Base-by-base conservation (phyloP, 352 stramenopile species). In the Thraustochytrium aureum region DNA sequence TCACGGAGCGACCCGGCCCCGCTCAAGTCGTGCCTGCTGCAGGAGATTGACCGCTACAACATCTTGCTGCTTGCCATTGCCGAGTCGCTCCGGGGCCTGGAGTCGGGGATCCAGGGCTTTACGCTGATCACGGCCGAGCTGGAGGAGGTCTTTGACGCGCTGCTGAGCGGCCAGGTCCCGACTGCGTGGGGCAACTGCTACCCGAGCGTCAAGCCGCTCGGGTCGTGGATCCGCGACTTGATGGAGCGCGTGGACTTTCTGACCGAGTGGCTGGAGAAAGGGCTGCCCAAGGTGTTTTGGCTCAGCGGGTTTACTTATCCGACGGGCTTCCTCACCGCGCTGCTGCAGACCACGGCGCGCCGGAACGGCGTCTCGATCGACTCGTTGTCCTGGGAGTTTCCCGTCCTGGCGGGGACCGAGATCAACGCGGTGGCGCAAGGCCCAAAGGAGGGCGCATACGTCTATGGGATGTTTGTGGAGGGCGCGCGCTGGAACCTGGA, bases 221-320 rank as follows among this genome's bases (percentile, higher is more conserved):
- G 90, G 2, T 74, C 90, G 1, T 99, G 95, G 94, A 94, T 95
- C 30, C 86, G 90, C 14, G 94, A 99, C 69, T 85, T 99, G 1
- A 92, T 93, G 79, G 72, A 83, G n/a, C 74, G 84, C 1, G 91
- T 92, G 35, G 90, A 95, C 20, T 93, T 97, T 85, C 94, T 98
- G 86, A 87, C 83, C 74, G 88, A 88, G 50, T 98, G 93, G 94
- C 89, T 91, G 0, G 90, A 93, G 54, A 85, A 89, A 33, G 87
- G 84, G 0, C 84, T 96, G 32, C 94, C 94, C 20, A 85, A 87
- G 45, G 89, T 95, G 10, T 97, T 98, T 74, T 99, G 95, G 94
- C 89, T 99, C 5, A 88, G 91, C 2, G 94, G 93, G 2, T 97
- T 99, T 75, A 99, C 94, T 10, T 99, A 99, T 76, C 94, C 94